Conservation (phyloP, 2,329 filamentous ascomycete genomes). For the Zasmidium angulare region DNA sequence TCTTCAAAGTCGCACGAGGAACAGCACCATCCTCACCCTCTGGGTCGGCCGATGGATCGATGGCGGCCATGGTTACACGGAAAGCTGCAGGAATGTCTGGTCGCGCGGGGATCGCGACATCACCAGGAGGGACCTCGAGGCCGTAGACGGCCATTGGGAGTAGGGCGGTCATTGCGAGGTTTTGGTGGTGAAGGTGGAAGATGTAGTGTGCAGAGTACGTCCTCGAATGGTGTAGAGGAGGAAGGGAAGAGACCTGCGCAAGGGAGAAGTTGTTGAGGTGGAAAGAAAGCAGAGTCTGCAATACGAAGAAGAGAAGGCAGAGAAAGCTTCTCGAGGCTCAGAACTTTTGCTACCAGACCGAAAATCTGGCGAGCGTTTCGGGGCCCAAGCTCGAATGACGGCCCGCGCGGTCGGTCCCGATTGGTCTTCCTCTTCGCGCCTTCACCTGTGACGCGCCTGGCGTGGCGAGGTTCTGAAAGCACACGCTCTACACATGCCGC, state of each 20-base stretch:
- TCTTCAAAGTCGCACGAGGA: slow-evolving; percentile 83
- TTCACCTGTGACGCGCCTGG: background rate
- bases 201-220: background rate
- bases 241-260: slow-evolving; percentile 1
- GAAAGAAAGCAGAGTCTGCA: background rate
- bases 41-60: slow-evolving; percentile 77
- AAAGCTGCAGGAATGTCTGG: slow-evolving; percentile 83
- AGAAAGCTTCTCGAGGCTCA: background rate
- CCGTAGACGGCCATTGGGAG: slow-evolving; percentile 77
- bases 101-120: slow-evolving; percentile 75
- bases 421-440: background rate
- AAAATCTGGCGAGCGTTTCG: too few relatives aligned
- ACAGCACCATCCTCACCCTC: slow-evolving; percentile 46
- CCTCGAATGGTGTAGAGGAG: background rate
- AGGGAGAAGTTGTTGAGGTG: background rate
- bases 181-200: background rate
- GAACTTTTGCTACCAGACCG: background rate
- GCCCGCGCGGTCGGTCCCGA: background rate
- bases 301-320: background rate
- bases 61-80: slow-evolving; percentile 96
- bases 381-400: too few relatives aligned
- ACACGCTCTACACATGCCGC: background rate
- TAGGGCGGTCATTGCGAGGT: slow-evolving; percentile 25
- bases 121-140: slow-evolving; percentile 83
- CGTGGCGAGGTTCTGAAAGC: background rate